A percentile compares a stretch with the other conserved stretches of the same genome.
These are phyloP conservation scores for Penicillium sp. DNA, from an alignment of 2,329 filamentous ascomycete species.

Conservation along the genomic window DNA sequence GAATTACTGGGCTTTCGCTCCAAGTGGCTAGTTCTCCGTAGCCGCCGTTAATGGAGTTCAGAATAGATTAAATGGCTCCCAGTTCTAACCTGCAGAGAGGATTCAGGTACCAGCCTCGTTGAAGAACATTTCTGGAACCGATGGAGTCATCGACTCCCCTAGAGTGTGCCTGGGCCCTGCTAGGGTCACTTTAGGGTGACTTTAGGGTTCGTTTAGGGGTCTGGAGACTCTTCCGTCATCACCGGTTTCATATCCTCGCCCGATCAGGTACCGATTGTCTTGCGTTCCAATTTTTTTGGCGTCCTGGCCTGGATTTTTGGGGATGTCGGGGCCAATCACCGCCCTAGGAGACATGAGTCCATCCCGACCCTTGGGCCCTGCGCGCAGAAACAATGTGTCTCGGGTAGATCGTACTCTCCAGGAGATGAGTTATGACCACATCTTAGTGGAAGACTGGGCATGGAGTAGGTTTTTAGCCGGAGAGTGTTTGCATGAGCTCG, in stretches of 20 bases:
- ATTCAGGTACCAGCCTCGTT: neutral
- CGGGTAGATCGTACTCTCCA: neutral
- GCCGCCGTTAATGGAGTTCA: constrained; percentile 5
- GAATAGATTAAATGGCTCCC: constrained; percentile 3
- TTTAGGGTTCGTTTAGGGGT: neutral
- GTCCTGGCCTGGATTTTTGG: neutral
- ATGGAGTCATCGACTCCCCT: constrained; percentile 5
- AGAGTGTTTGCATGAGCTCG: too few relatives aligned
- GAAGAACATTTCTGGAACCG: constrained; percentile 3
- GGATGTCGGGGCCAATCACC: neutral
- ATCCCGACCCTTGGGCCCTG: neutral
- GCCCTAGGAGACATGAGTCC: neutral
- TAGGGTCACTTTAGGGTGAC: constrained; percentile 2
- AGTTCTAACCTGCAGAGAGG: neutral
- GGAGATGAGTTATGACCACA: neutral
- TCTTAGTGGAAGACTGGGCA: neutral
- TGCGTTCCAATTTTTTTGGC: neutral
- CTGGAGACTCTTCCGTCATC: constrained; percentile 1
- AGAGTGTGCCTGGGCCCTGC: constrained; percentile 15
- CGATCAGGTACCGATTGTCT: constrained; percentile 9
- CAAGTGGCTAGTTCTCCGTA: constrained; percentile 10
- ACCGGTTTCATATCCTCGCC: constrained; percentile 1
- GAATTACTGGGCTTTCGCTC: neutral
- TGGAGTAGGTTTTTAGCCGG: too few relatives aligned
- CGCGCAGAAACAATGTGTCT: neutral